Evolutionary conservation across 768 basidiomycete species (phyloP).

Genomic region (Pholiota microspora): DNA sequence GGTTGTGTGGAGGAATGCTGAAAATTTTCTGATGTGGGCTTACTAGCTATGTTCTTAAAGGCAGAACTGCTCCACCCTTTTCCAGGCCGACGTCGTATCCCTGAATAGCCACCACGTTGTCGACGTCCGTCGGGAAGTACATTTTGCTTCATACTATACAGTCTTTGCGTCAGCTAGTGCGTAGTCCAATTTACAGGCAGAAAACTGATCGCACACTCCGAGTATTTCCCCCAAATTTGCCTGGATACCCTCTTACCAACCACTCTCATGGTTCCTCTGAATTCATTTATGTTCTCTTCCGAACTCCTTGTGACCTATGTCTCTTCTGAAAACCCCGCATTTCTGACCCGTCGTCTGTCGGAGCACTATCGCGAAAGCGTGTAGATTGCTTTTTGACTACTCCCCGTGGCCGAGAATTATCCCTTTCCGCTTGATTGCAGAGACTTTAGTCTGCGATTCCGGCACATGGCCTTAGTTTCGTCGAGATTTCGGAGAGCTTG

Average conservation of each 20-base stretch:
- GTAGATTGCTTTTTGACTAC: background rate
- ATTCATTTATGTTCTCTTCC: background rate
- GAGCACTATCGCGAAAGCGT: background rate
- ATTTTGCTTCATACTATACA: too few species aligned
- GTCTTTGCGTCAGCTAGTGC: too few species aligned
- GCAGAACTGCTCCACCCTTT: too few species aligned
- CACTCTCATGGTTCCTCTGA: background rate
- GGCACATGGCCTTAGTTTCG: conserved; percentile 1
- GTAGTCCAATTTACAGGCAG: too few species aligned
- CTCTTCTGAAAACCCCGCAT: conserved; percentile 2
- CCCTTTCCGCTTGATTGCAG: background rate
- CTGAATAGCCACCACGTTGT: too few species aligned
- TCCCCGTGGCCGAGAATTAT: background rate
- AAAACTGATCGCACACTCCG: background rate
- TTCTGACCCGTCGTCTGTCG: background rate
- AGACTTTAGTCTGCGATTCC: background rate
- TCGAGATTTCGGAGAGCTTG: conserved; percentile 5
- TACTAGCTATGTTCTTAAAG: too few species aligned
- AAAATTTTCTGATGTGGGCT: too few species aligned
- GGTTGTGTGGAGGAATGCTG: too few species aligned
- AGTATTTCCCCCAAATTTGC: background rate
- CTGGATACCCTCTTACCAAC: background rate
- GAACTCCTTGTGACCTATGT: background rate
- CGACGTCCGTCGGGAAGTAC: too few species aligned
- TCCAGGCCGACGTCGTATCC: too few species aligned